Evolutionary conservation across 768 basidiomycete species (phyloP), one percentile per base, ranked within the genome.

Genomic region (Fomitopsis serialis): DNA sequence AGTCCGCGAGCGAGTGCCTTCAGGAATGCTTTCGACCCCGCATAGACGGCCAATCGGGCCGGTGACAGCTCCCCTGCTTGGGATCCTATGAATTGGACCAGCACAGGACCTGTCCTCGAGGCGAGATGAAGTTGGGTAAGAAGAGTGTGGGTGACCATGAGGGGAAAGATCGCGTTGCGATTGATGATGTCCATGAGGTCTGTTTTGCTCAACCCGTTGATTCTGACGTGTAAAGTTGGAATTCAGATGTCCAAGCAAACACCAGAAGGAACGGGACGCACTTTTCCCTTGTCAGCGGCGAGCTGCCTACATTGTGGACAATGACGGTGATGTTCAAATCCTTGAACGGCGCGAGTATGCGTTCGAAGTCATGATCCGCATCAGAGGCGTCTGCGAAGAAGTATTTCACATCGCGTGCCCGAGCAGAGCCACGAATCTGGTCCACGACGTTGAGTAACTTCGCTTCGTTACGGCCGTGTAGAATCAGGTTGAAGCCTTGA

Each of bases 261-360:
- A 8, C 40, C 22, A 40, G 3, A 35, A 21, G 13, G 42, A 34
- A 21, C 43, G 23, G 13, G 5, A 55, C 61, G 12, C 13, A 65
- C 66, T 54, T 59, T 27, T 58, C 44, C 34, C 35, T 48, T 8
- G 50, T 45, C 12, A 29, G 37, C 2, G 51, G 50, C 0, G 40
- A 45, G 9, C 58, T 54, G 1, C 64, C 64, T n/a, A 64, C 66
- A 50, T 67, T 67, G 53, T 67, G 55, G 1, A 65, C 32, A 21
- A 67, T 54, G n/a, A 63, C 29, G 3, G 66, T 65, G 43, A 67
- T 59, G 52, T 67, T 56, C 27, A 67, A 43, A n/a, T 59, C 61
- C 27, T 54, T 57, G 52, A 57, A 64, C 12, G 57, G 60, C 45
- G 44, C 58, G 8, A 62, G 29, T 27, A 61, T 45, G 17, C 44